These are phyloP conservation scores for Diaporthe sp. DNA, from an alignment of 2,329 filamentous ascomycete species.

Conservation along the genomic window DNA sequence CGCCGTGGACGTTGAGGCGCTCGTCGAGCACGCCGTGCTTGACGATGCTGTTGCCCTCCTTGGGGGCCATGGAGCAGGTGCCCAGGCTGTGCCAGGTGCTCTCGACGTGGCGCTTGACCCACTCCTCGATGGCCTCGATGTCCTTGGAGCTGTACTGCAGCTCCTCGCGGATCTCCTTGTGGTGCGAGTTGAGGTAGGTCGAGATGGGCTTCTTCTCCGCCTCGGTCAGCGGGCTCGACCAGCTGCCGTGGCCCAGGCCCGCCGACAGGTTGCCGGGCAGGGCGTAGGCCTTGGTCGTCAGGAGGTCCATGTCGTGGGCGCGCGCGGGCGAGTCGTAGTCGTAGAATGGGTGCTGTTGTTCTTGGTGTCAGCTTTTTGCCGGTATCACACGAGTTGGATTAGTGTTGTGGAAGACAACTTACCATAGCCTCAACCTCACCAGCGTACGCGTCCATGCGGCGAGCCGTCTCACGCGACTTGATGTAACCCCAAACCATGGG, in stretches of 20 bases:
- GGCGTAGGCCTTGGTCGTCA: constrained; percentile 82
- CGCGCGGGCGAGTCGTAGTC: constrained; percentile 78
- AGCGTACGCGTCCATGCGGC: constrained; percentile 83
- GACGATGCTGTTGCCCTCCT: constrained; percentile 83
- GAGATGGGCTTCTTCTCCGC: constrained; percentile 64
- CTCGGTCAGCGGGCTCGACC: constrained; percentile 72
- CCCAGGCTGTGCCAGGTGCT: constrained; percentile 79
- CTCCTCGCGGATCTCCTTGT: constrained; percentile 71
- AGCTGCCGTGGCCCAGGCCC: constrained; percentile 80
- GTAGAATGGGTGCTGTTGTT: constrained; percentile 76
- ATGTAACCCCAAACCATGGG: constrained; percentile 90
- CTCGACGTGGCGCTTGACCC: constrained; percentile 80
- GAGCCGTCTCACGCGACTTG: constrained; percentile 84
- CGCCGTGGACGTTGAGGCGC: constrained; percentile 82
- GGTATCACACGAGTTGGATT: no score
- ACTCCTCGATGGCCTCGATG: constrained; percentile 69
- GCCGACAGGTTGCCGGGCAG: constrained; percentile 79
- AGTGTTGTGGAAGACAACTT: neutral
- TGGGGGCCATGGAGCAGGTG: constrained; percentile 84
- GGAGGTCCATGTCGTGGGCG: constrained; percentile 80
- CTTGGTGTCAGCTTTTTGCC: constrained; percentile 46
- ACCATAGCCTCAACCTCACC: constrained; percentile 76
- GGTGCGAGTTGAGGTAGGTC: constrained; percentile 73
- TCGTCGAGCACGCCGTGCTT: constrained; percentile 85
- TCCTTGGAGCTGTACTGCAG: constrained; percentile 75